Evolutionary conservation across 345 rosid species (phyloP), one percentile per base, ranked within the genome.

Genomic region (Pelargonium nanum): DNA sequence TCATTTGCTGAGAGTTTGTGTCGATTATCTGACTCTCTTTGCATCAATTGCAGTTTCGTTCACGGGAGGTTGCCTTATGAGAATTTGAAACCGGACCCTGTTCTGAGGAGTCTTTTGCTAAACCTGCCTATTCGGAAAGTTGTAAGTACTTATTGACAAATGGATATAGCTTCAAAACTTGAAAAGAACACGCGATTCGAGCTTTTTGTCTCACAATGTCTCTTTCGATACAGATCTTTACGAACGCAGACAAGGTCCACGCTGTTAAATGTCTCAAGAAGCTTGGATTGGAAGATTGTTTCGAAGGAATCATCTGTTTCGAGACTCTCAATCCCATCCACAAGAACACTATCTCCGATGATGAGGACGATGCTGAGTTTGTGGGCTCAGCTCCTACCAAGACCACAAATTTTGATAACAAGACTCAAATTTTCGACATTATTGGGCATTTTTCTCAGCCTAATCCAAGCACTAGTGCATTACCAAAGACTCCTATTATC

Each of bases 21-120:
- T 0, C 40, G 13, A 19, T 20, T 13, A 44, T 59, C 40, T 17
- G 22, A 9, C 16, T 44, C 30, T 19, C 13, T 19, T 25, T 50
- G 48, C n/a, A 26, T 23, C 26, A 28, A 22, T 8, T 10, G 21
- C 78, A 81, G 83, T 5, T 88, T 51, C 67, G 95, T 88, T 67
- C 95, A 88, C 57, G 88, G 98, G 53, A 81, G 85, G 77, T 55
- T 91, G 64, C 95, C 98, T 0, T 91, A 86, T 34, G 85, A 85
- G 64, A 84, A 77, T 68, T 76, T 91, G 65, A 91, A 82, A 70
- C 84, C 92, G 22, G 98, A 91, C 61, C 88, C 85, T 57, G 87
- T 85, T 57, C 75, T 88, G 2, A 80, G 87, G 75, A 78, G 62
- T 69, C 90, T 91, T 25, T 68, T 91, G 50, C 78, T 76, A 24